Evolutionary conservation across 2,329 filamentous ascomycete species (phyloP).

Genomic region (Myriosclerotinia curreyana): DNA sequence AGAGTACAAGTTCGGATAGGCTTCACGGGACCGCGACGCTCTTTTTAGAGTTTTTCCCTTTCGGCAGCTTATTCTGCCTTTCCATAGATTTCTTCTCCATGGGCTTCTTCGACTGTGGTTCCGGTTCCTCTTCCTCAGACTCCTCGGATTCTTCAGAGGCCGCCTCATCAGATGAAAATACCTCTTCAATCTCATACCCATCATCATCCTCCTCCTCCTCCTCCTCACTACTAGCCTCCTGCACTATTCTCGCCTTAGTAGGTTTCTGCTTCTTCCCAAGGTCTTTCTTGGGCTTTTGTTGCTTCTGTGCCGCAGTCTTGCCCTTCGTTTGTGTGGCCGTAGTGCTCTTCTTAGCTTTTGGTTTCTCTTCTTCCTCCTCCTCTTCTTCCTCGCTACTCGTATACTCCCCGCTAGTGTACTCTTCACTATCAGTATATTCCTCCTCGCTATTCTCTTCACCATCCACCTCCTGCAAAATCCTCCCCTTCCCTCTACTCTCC

Average conservation of each 20-base stretch:
- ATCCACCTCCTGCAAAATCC: slow-evolving; percentile 18
- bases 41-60: slow-evolving; percentile 8
- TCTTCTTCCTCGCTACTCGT: slow-evolving; percentile 14
- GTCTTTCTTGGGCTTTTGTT: background rate
- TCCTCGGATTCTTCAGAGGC: slow-evolving; percentile 8
- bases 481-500: slow-evolving; percentile 15
- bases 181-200: slow-evolving; percentile 18
- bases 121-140: background rate
- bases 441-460: slow-evolving; percentile 8
- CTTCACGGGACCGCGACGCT: slow-evolving; percentile 3
- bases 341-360: slow-evolving; percentile 1
- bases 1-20: background rate
- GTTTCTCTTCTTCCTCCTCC: background rate
- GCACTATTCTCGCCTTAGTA: background rate
- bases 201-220: slow-evolving; percentile 9
- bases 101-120: slow-evolving; percentile 3
- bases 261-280: background rate
- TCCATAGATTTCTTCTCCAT: background rate
- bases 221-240: slow-evolving; percentile 18
- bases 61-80: background rate
- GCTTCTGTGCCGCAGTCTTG: background rate
- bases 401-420: slow-evolving; percentile 16
- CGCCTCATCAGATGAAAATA: slow-evolving; percentile 15
- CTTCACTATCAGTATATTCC: slow-evolving; percentile 20
- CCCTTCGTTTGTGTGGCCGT: background rate